These are phyloP conservation scores for Croton laevigatus DNA, from an alignment of 441 rosid genomes.

Conservation along the genomic window DNA sequence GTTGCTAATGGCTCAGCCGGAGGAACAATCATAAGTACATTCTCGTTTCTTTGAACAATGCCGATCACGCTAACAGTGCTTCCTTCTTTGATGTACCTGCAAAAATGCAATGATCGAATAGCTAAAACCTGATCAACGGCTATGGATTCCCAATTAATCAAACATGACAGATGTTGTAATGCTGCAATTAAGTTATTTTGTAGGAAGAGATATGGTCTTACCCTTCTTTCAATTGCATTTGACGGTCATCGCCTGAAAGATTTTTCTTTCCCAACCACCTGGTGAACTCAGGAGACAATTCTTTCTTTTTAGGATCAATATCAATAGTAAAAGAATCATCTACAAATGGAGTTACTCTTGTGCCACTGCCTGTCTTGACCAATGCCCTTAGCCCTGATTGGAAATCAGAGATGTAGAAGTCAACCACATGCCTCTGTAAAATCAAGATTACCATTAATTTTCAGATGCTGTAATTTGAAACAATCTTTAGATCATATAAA, in stretches of 20 bases:
- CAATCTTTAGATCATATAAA: background rate
- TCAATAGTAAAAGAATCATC: conserved; percentile 61
- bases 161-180: background rate
- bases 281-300: conserved; percentile 55
- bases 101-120: background rate
- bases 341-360: conserved; percentile 69
- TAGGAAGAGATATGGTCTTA: conserved; percentile 20
- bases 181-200: background rate
- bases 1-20: conserved; percentile 69
- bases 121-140: background rate
- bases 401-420: conserved; percentile 98
- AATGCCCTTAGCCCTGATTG: conserved; percentile 94
- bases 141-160: background rate
- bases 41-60: conserved; percentile 80
- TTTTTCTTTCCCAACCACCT: conserved; percentile 70
- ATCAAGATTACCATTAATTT: background rate
- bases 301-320: conserved; percentile 53
- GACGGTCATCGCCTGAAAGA: conserved; percentile 66
- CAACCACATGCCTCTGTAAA: conserved; percentile 88
- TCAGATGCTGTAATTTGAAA: background rate
- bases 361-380: conserved; percentile 75
- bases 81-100: conserved; percentile 85
- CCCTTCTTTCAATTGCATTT: conserved; percentile 81
- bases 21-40: conserved; percentile 79
- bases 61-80: conserved; percentile 91